Evolutionary conservation across 768 basidiomycete genomes (phyloP).

Genomic region (Suillus tomentosus): DNA sequence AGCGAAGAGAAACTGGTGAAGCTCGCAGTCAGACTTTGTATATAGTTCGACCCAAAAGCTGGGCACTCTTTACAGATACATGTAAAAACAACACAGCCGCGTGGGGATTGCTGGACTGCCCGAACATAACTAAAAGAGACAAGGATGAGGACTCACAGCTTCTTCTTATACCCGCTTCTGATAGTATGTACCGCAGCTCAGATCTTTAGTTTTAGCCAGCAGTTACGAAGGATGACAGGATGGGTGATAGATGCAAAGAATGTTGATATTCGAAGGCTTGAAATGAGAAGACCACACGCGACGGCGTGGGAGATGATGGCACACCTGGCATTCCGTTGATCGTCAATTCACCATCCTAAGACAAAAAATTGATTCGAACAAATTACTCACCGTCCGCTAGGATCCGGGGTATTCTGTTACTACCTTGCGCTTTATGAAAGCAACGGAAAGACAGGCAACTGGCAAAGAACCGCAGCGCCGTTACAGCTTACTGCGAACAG

Average conservation of each 20-base stretch:
- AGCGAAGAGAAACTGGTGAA: constrained; percentile 9
- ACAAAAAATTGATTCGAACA: not conserved
- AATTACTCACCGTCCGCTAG: constrained; percentile 5
- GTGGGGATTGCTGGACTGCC: constrained; percentile 21
- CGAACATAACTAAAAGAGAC: constrained; percentile 19
- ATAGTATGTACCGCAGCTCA: constrained; percentile 4
- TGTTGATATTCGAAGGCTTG: constrained; percentile 17
- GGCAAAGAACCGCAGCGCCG: not conserved
- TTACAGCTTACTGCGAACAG: constrained; percentile 1
- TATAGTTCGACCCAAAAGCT: constrained; percentile 14
- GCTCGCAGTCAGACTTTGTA: constrained; percentile 11
- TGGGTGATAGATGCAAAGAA: constrained; percentile 17
- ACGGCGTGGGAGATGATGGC: constrained; percentile 33
- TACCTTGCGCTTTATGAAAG: not conserved
- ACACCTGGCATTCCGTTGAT: constrained; percentile 14
- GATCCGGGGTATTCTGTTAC: not conserved
- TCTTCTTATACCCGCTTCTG: constrained; percentile 3
- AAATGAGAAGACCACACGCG: constrained; percentile 22
- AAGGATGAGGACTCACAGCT: constrained; percentile 20
- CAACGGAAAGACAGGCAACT: not conserved
- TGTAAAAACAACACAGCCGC: constrained; percentile 27
- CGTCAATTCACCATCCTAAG: not conserved
- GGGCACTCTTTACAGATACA: constrained; percentile 16
- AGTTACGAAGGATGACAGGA: constrained; percentile 3
- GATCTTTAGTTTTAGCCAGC: constrained; percentile 8